phyloP scores from a whole-genome alignment of 78 protist genomes.

The Dictyostelium intermedium region DNA sequence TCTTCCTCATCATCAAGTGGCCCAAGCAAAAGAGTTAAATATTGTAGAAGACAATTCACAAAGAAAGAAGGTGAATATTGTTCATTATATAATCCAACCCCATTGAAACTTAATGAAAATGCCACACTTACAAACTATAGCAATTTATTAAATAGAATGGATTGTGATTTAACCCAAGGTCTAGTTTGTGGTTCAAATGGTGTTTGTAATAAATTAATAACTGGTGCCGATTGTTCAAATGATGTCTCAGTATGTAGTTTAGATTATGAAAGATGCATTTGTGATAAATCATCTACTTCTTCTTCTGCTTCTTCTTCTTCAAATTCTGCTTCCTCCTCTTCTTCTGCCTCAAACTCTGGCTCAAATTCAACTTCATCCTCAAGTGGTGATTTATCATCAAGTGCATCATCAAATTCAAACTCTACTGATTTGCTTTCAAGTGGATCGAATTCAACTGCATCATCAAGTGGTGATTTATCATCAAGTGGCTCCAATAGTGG shows the following conservation, averaged over 20 bases:
- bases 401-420: neutral
- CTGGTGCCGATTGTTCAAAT: slow-evolving; percentile 1
- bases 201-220: neutral
- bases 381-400: neutral
- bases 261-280: neutral
- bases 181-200: neutral
- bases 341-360: neutral
- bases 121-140: neutral
- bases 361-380: neutral
- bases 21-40: neutral
- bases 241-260: neutral
- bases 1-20: neutral
- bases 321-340: neutral
- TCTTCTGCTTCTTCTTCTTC: neutral
- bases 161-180: neutral
- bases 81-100: neutral
- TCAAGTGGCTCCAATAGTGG: neutral
- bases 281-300: neutral
- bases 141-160: neutral
- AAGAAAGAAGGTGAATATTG: neutral
- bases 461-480: slow-evolving; percentile 1
- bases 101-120: neutral
- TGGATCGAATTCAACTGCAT: neutral
- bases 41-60: slow-evolving; percentile 12
- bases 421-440: neutral